A percentile compares a stretch with the other conserved stretches of the same genome.
Evolutionary conservation across 2,329 filamentous ascomycete genomes (phyloP).

Genomic region (Thelonectria olida): DNA sequence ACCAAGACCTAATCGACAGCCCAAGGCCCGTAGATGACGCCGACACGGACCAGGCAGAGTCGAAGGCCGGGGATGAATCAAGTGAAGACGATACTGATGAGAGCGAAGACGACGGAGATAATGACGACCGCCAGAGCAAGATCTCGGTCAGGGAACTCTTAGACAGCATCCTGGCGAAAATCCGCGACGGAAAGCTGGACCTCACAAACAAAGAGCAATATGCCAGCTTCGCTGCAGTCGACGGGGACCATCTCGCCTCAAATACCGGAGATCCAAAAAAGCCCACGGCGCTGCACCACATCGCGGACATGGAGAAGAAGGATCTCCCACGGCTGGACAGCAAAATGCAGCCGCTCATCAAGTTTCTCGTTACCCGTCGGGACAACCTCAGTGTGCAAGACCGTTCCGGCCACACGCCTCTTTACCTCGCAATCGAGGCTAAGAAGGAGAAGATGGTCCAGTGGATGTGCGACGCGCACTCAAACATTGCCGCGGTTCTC

Average conservation of each 20-base stretch:
- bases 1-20: background rate
- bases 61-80: background rate
- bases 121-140: background rate
- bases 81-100: slow-evolving; percentile 30
- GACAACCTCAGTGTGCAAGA: background rate
- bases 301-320: slow-evolving; percentile 27
- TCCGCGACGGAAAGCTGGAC: background rate
- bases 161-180: background rate
- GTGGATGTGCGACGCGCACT: slow-evolving; percentile 17
- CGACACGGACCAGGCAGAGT: background rate
- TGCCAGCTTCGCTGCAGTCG: slow-evolving; percentile 2
- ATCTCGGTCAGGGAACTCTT: background rate
- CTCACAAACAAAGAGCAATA: background rate
- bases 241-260: slow-evolving; percentile 19
- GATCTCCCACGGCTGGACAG: slow-evolving; percentile 25
- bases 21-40: background rate
- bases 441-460: slow-evolving; percentile 6
- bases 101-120: slow-evolving; percentile 22
- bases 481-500: slow-evolving; percentile 3
- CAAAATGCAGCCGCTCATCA: slow-evolving; percentile 27
- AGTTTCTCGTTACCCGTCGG: background rate
- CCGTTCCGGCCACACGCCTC: background rate
- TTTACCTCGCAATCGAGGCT: slow-evolving; percentile 7
- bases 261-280: slow-evolving; percentile 20
- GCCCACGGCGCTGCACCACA: slow-evolving; percentile 31